Percentiles rank a stretch among this genome's conserved stretches.
Evolutionary conservation across 2,329 filamentous ascomycete species (phyloP).

Genomic region (Verticillium nonalfalfae): DNA sequence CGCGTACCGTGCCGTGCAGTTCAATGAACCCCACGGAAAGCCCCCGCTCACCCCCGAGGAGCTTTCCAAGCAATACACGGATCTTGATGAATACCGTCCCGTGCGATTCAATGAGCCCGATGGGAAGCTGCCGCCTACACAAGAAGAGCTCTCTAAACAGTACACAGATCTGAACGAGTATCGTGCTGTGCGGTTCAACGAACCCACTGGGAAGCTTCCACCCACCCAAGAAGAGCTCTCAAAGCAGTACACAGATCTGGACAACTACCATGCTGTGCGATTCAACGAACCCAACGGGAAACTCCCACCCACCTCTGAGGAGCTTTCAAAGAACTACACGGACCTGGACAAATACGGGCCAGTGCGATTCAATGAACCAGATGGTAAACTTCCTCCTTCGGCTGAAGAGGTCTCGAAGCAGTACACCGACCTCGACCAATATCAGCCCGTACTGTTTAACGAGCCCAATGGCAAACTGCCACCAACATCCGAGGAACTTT

Average conservation of each 20-base stretch:
- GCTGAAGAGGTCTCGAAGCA: constrained; percentile 6
- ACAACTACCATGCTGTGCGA: constrained; percentile 19
- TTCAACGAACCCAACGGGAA: constrained; percentile 29
- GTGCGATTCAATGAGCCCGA: constrained; percentile 26
- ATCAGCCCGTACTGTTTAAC: constrained; percentile 13
- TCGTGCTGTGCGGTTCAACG: constrained; percentile 26
- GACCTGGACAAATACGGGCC: constrained; percentile 32
- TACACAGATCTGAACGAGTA: constrained; percentile 33
- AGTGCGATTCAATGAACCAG: constrained; percentile 12
- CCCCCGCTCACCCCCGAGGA: constrained; percentile 24
- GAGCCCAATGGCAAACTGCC: constrained; percentile 14
- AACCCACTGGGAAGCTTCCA: constrained; percentile 24
- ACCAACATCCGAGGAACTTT: constrained; percentile 22
- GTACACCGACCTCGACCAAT: constrained; percentile 9
- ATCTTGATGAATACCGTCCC: constrained; percentile 21
- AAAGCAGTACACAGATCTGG: constrained; percentile 30
- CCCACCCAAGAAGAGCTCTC: constrained; percentile 28
- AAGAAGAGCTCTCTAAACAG: constrained; percentile 26
- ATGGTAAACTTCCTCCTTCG: constrained; percentile 9
- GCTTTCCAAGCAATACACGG: constrained; percentile 29
- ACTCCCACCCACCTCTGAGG: constrained; percentile 20
- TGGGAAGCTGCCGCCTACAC: constrained; percentile 25
- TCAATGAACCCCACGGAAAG: constrained; percentile 29
- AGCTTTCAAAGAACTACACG: constrained; percentile 27
- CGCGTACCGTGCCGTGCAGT: constrained; percentile 25